Conservation (phyloP, 805 yeast genomes). For the Suhomyces tanzawaensis region DNA sequence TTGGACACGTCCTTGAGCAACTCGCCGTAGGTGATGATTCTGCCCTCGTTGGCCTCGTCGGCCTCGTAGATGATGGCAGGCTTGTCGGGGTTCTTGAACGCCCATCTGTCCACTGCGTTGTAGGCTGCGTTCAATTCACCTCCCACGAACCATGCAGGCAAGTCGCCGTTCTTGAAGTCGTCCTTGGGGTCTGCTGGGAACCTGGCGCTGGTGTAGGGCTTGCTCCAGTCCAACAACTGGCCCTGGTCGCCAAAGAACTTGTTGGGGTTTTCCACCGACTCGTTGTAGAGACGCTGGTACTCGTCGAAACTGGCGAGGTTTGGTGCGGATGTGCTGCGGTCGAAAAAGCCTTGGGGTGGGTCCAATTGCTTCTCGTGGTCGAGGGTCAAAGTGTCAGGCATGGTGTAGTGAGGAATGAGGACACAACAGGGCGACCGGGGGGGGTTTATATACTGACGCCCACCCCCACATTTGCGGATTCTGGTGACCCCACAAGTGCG, state of each 20-base stretch:
- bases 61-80: conserved; percentile 88
- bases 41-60: conserved; percentile 77
- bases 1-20: conserved; percentile 79
- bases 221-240: conserved; percentile 51
- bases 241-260: conserved; percentile 57
- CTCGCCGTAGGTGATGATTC: conserved; percentile 79
- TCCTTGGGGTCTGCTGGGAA: conserved; percentile 46
- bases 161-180: conserved; percentile 55
- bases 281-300: conserved; percentile 49
- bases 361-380: conserved; percentile 31
- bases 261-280: conserved; percentile 56
- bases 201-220: conserved; percentile 47
- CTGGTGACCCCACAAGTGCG: background rate
- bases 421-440: background rate
- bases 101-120: conserved; percentile 96
- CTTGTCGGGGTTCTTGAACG: conserved; percentile 81
- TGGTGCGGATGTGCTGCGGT: conserved; percentile 46
- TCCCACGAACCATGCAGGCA: conserved; percentile 85
- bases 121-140: conserved; percentile 92
- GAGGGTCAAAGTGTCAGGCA: conserved; percentile 20
- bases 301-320: conserved; percentile 49
- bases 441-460: background rate
- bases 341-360: conserved; percentile 41
- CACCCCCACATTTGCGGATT: background rate
- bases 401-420: background rate